A percentile compares a stretch with the other conserved stretches of the same genome.
phyloP scores from a whole-genome alignment of 257 asterid species.

The Handroanthus guayacan region DNA sequence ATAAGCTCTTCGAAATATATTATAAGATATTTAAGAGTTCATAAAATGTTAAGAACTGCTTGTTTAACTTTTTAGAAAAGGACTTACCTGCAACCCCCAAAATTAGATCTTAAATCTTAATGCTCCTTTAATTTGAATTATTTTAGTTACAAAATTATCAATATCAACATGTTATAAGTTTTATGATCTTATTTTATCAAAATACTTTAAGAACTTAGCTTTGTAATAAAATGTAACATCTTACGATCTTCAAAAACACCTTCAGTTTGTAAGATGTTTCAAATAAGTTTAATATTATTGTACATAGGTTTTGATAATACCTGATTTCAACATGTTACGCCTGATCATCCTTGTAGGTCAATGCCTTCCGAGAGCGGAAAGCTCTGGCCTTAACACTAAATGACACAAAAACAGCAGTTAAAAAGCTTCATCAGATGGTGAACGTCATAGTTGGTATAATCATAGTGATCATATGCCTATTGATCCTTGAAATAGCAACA shows the following conservation, averaged over 20 bases:
- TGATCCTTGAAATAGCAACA: conserved; percentile 58
- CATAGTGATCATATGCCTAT: background rate
- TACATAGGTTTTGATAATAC: background rate
- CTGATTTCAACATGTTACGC: background rate
- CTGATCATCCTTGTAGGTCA: conserved; percentile 44
- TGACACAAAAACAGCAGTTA: conserved; percentile 70
- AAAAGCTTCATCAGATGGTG: conserved; percentile 62
- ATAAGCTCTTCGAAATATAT: background rate
- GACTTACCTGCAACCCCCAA: background rate
- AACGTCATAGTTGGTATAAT: conserved; percentile 49
- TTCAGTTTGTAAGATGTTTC: background rate
- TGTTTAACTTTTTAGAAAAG: background rate
- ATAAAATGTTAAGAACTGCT: background rate
- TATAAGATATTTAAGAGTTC: too few species aligned
- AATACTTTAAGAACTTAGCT: too few species aligned
- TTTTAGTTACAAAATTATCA: too few species aligned
- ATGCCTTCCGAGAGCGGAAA: conserved; percentile 69
- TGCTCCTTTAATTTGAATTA: too few species aligned
- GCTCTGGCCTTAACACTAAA: conserved; percentile 64
- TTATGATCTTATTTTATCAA: too few species aligned
- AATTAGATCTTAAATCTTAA: too few species aligned
- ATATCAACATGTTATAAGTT: too few species aligned
- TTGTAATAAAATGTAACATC: too few species aligned
- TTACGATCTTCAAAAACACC: too few species aligned
- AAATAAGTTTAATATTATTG: background rate